Base-by-base conservation (phyloP, 179 eudicot genomes). In the Patellifolia procumbens region DNA sequence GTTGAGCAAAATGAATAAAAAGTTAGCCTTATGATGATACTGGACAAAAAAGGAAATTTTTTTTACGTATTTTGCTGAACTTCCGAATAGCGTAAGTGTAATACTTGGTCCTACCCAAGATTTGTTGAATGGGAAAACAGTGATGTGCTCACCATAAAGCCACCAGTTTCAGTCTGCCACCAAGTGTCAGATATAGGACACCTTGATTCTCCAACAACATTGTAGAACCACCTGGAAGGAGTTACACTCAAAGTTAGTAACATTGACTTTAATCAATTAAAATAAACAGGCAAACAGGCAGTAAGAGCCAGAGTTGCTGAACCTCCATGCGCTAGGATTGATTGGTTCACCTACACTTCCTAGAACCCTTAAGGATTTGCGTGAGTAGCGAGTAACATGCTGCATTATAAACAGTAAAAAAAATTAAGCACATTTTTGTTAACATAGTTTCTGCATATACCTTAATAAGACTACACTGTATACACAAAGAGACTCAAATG, bases 101-200 rank as follows among this genome's bases (percentile, higher is more conserved):
- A 39, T 39, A 39, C 7, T 7, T 39, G 45, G 3, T 39, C 45
- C 9, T 7, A 39, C 45, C 45, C 45, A 39, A 39, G 6, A 39
- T 6, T 0, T 3, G 7, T 7, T 3, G 9, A 49, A 20, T 35
- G 26, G 56, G 22, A 58, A n/a, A 59, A n/a, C 2, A 31, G 62
- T 70, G 8, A 49, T 31, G 42, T 71, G 64, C 29, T 5, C 82
- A 94, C 99, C 99, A 95, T 87, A 83, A 95, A 92, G 63, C 99
- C 99, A 70, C 99, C 99, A 17, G 97, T 93, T 87, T 95, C 99
- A 69, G 99, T 95, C 84, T 95, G 99, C 99, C 99, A 95, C 99
- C 99, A 95, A 26, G 99, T 95, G 84, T 95, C 99, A 53, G 95
- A 90, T 71, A 95, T 95, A 52, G 97, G 99, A 76, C 99, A 91